A percentile compares a stretch with the other conserved stretches of the same genome.
phyloP scores from a whole-genome alignment of 305 asterid genomes.

The Fraxinus angustifolia region DNA sequence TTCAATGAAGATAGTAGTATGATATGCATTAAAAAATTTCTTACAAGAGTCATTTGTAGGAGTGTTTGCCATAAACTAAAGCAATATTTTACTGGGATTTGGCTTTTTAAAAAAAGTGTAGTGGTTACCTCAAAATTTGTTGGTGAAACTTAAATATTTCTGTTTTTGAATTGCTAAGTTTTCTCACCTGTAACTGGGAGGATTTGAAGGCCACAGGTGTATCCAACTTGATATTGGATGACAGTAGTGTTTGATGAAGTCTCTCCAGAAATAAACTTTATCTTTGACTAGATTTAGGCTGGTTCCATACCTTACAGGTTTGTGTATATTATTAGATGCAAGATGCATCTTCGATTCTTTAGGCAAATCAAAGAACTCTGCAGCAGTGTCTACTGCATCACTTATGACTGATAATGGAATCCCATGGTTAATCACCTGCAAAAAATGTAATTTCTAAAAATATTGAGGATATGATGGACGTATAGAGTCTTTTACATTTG shows the following conservation, averaged over 20 bases:
- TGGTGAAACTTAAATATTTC: neutral
- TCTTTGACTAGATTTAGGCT: constrained; percentile 51
- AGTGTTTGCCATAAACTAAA: neutral
- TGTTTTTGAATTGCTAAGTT: neutral
- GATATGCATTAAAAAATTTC: neutral
- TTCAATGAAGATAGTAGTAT: neutral
- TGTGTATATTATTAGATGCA: constrained; percentile 41
- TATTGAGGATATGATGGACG: neutral
- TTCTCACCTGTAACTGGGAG: constrained; percentile 53
- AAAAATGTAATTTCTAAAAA: neutral
- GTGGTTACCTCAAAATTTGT: neutral
- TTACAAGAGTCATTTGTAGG: neutral
- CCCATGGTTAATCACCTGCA: constrained; percentile 66
- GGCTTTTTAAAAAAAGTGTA: neutral
- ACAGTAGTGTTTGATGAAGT: constrained; percentile 63
- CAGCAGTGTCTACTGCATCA: constrained; percentile 46
- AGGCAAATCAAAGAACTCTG: constrained; percentile 54
- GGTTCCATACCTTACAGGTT: constrained; percentile 63
- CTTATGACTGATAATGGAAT: constrained; percentile 33
- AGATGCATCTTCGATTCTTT: constrained; percentile 41
- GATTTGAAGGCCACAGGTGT: constrained; percentile 62
- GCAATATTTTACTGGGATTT: neutral
- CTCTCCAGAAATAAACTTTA: constrained; percentile 58
- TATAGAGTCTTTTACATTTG: neutral
- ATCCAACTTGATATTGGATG: constrained; percentile 65